Evolutionary conservation across 352 stramenopile genomes (phyloP), one percentile per base, ranked within the genome.

Genomic region (Aphanomyces euteiches): DNA sequence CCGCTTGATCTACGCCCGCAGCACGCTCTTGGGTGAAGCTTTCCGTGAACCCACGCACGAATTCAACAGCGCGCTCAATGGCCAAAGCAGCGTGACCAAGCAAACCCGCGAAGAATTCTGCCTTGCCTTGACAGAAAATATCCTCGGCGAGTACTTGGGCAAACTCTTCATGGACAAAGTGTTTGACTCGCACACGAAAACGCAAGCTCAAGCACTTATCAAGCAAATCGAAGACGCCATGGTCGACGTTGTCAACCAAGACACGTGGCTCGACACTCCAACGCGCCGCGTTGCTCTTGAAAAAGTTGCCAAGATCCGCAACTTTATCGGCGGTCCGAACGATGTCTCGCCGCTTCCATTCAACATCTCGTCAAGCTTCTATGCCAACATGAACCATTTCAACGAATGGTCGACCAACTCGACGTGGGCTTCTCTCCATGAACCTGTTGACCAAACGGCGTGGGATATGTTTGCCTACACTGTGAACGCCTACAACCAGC

Each of bases 401-500:
- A 77, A 78, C 63, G 67, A 83, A 45, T 69, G 80, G 15, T 61
- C 56, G 19, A 78, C 78, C 39, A 56, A 59, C 4, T 54, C 65
- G 48, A 77, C 67, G 15, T 75, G 87, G 13, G 69, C 75, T 41
- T 53, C 47, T 7, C 78, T 90, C 41, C 67, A 74, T 38, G 71
- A 82, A 50, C 81, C 78, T n/a, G 84, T 87, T 36, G 74, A 90
- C 61, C 64, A 75, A 17, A 72, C 78, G 48, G 78, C 75, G 47
- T 95, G 87, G 87, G 84, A 88, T 81, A 96, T 98, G 90, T 93
- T 88, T 47, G 88, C 92, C 6, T 92, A 93, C 58, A 97, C 89
- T 0, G 89, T 98, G 19, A 98, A 98, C 80, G 92, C 88, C 3
- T 90, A 88, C 73, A 85, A 91, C 69, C 75, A 85, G 3, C 79